phyloP scores from a whole-genome alignment of 83 land plant species.

The Thuja plicata region DNA sequence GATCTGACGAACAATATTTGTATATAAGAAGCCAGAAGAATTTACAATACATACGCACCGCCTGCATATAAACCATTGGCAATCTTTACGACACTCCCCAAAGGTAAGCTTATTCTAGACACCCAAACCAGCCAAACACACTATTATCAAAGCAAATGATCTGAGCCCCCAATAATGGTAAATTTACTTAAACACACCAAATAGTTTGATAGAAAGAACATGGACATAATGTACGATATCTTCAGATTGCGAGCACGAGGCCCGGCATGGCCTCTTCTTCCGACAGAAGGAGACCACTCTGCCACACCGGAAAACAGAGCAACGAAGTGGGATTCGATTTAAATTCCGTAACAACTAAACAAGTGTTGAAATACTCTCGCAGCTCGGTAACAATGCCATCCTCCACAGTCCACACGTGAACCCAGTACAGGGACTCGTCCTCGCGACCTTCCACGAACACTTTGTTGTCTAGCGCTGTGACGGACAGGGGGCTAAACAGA shows the following conservation, averaged over 20 bases:
- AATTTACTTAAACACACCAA: too few species aligned
- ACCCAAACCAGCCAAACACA: too few species aligned
- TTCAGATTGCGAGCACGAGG: conserved; percentile 22
- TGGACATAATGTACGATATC: background rate
- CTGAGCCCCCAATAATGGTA: too few species aligned
- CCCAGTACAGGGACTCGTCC: conserved; percentile 43
- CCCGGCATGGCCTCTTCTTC: conserved; percentile 16
- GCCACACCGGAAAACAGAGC: conserved; percentile 17
- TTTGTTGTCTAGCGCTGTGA: conserved; percentile 24
- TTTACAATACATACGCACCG: too few species aligned
- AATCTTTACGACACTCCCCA: too few species aligned
- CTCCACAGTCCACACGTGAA: conserved; percentile 48
- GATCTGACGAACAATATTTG: too few species aligned
- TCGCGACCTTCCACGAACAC: conserved; percentile 48
- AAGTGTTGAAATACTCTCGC: conserved; percentile 57
- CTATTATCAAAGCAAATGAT: too few species aligned
- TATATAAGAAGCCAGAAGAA: background rate
- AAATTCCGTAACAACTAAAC: conserved; percentile 22
- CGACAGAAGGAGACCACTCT: conserved; percentile 1
- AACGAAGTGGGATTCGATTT: background rate
- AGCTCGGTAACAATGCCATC: conserved; percentile 29
- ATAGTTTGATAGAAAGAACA: too few species aligned
- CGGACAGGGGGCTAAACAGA: conserved; percentile 35
- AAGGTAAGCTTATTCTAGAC: too few species aligned
- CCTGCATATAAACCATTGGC: too few species aligned